Percentiles rank a stretch among this genome's conserved stretches.
phyloP scores from a whole-genome alignment of 139 green algal genomes.

The Edaphochlamys debaryana region DNA sequence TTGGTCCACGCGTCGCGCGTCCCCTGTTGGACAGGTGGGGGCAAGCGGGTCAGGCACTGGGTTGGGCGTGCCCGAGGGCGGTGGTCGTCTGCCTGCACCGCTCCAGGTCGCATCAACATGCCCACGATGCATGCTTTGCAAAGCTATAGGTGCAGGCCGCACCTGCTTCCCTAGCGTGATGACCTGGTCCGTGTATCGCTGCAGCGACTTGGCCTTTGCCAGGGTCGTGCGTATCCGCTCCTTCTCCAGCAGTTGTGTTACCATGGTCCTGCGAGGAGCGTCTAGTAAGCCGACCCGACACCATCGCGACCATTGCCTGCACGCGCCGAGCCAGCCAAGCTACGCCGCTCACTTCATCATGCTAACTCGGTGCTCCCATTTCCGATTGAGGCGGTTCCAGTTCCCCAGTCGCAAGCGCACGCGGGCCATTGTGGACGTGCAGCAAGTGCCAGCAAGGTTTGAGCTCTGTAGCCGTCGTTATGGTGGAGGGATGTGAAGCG shows the following conservation, averaged over 20 bases:
- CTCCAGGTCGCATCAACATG: too few relatives aligned
- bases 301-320: background rate
- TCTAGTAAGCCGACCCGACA: background rate
- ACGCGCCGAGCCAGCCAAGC: background rate
- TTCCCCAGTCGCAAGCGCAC: constrained; percentile 20
- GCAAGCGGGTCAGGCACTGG: too few relatives aligned
- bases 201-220: constrained; percentile 85
- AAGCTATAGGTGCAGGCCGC: too few relatives aligned
- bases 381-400: constrained; percentile 31
- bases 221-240: constrained; percentile 95
- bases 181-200: constrained; percentile 81
- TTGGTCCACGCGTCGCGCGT: constrained; percentile 63
- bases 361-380: constrained; percentile 32
- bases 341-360: constrained; percentile 44
- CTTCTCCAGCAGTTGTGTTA: constrained; percentile 92
- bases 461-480: too few relatives aligned
- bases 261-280: constrained; percentile 91
- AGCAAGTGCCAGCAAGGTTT: too few relatives aligned
- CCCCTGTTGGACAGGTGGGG: constrained; percentile 59
- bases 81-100: too few relatives aligned
- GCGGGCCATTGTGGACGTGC: background rate
- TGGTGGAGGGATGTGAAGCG: too few relatives aligned
- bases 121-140: too few relatives aligned
- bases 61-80: too few relatives aligned
- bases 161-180: constrained; percentile 90